Evolutionary conservation across 2,329 filamentous ascomycete species (phyloP), one percentile per base, ranked within the genome.

Genomic region (Botryotinia calthae): DNA sequence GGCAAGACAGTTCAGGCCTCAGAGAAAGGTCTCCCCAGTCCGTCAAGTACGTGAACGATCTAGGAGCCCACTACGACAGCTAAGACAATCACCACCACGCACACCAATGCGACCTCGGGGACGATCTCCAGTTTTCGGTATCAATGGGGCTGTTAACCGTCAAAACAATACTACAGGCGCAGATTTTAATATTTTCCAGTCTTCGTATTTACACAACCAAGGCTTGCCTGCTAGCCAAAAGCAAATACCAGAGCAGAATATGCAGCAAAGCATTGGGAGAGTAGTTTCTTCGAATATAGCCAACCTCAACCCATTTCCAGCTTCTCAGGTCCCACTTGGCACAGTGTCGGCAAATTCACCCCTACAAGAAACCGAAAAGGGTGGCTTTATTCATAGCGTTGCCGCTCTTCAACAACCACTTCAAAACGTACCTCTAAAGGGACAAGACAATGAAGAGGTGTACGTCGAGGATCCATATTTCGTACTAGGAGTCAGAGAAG

Each of bases 401-500:
- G 16, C n/a, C 34, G 25, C 46, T 12, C 25, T 40, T 40, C 61
- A 70, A 20, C 18, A 56, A 59, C n/a, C 16, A 20, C 31, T 28
- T 25, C 9, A 16, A n/a, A 42, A n/a, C 7, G 12, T 34, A 5
- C 31, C 4, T 59, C 6, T 8, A 5, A n/a, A 56, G 25, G 18
- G 12, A 25, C 40, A 51, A 68, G 64, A 48, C 16, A 37, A 44
- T 4, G 62, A 58, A 31, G 58, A 62, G 8, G 22, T 67, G 20
- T 37, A 67, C n/a, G 67, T 77, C n/a, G 73, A 74, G 7, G 77
- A 78, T 70, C 77, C 77, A 7, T 61, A 76, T 63, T 79, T 79
- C 37, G 76, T 78, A 3, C 71, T 78, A 16, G 76, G 76, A 10
- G 66, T 78, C 22, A 48, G 71, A 9, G 62, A 71, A 67, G 74